Evolutionary conservation across 2,329 filamentous ascomycete genomes (phyloP).

Genomic region (Tolypocladium endophyticum): DNA sequence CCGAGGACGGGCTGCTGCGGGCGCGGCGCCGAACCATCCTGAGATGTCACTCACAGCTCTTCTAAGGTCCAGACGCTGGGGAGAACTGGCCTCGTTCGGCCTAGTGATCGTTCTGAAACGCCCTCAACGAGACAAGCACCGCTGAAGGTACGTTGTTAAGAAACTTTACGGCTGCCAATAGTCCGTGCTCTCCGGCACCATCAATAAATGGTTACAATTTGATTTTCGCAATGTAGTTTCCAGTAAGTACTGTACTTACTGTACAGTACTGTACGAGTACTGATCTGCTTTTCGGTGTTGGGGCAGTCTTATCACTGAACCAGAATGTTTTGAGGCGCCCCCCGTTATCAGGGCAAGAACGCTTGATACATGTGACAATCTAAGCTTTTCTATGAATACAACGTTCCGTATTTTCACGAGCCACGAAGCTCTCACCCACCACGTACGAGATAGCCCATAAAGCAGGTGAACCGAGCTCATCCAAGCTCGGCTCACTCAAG

Average conservation of each 20-base stretch:
- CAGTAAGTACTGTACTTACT: too few species aligned
- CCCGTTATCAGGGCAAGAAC: neutral
- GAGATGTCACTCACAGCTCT: neutral
- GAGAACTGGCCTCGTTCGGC: neutral
- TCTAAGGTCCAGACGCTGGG: neutral
- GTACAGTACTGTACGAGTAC: too few species aligned
- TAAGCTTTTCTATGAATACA: neutral
- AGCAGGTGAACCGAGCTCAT: conserved; percentile 3
- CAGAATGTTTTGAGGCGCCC: neutral
- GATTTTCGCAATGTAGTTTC: neutral
- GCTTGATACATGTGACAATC: neutral
- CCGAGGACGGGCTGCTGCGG: neutral
- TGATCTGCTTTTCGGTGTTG: neutral
- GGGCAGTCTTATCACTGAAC: neutral
- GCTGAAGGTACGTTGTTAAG: neutral
- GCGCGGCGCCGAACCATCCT: neutral
- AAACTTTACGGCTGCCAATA: too few species aligned
- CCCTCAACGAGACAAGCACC: neutral
- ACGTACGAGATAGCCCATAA: neutral
- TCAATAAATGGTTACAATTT: neutral
- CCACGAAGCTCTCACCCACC: neutral
- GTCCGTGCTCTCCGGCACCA: too few species aligned
- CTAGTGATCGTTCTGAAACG: neutral
- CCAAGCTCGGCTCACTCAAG: conserved; percentile 34
- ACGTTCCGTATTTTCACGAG: neutral